Conservation (phyloP, 805 yeast species). For the Kazachstania taianensis region DNA sequence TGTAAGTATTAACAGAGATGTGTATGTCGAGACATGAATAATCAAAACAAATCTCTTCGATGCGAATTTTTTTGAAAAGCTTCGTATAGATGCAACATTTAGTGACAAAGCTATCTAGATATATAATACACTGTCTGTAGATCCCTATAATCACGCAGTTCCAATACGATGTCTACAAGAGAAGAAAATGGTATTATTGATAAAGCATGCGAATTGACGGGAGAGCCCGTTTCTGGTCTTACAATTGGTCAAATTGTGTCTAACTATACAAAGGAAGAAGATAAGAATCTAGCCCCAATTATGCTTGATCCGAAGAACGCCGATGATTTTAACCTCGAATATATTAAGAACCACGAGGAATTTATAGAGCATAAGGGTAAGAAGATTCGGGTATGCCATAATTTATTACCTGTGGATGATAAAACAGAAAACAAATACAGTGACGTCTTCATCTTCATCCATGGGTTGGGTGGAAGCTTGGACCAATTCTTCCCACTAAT, state of each 20-base stretch:
- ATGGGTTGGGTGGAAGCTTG: conserved; percentile 86
- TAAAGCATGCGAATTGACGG: conserved; percentile 11
- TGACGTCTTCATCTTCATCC: conserved; percentile 50
- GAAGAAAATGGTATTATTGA: no score
- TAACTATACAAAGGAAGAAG: conserved; percentile 11
- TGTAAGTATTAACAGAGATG: no score
- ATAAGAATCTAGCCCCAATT: conserved; percentile 6
- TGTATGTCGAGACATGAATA: no score
- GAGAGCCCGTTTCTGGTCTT: conserved; percentile 15
- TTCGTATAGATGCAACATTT: no score
- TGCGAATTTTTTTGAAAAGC: no score
- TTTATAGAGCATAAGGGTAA: conserved; percentile 3
- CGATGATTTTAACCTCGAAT: conserved; percentile 17
- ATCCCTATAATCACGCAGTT: no score
- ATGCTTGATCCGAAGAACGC: conserved; percentile 9
- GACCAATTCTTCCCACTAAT: conserved; percentile 74
- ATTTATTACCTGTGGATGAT: conserved; percentile 6
- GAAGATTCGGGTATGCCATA: conserved; percentile 19
- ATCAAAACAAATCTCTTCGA: no score
- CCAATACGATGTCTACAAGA: no score
- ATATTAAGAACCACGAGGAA: conserved; percentile 13
- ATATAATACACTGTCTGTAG: no score
- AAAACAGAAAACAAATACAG: background rate
- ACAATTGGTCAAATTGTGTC: conserved; percentile 14
- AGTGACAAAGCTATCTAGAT: no score